Percentiles rank a stretch among this genome's conserved stretches.
Conservation (phyloP, 352 stramenopile species). For the Phytophthora niederhauseri region DNA sequence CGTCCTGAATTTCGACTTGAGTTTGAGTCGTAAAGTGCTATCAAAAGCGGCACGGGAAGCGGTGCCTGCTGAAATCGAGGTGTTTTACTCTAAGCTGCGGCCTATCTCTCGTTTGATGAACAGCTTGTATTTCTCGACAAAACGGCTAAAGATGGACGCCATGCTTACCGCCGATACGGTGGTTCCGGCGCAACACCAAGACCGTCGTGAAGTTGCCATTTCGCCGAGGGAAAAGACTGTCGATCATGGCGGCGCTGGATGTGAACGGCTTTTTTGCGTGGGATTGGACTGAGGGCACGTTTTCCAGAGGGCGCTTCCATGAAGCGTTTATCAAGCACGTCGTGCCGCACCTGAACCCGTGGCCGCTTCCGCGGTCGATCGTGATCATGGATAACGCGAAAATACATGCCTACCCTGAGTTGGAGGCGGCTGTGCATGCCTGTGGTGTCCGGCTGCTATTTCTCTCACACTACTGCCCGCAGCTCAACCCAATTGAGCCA, state of each 20-base stretch:
- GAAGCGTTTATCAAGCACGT: constrained; percentile 21
- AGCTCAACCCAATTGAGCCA: constrained; percentile 18
- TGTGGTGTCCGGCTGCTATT: constrained; percentile 11
- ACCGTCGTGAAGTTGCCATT: constrained; percentile 18
- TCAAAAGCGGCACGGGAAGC: constrained; percentile 21
- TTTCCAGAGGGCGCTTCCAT: constrained; percentile 1
- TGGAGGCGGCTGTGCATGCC: constrained; percentile 8
- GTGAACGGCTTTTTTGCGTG: constrained; percentile 5
- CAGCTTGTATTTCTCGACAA: constrained; percentile 29
- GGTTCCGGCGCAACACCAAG: constrained; percentile 16
- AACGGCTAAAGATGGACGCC: constrained; percentile 20
- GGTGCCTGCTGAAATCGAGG: constrained; percentile 19
- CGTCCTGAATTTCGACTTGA: constrained; percentile 25
- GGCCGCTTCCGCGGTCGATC: constrained; percentile 1
- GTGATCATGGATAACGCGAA: constrained; percentile 20
- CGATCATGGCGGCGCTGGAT: constrained; percentile 12
- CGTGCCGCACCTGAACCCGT: constrained; percentile 81
- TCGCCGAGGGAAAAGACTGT: constrained; percentile 3
- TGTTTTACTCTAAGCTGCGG: constrained; percentile 11
- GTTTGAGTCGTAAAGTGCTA: constrained; percentile 22
- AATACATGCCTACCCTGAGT: constrained; percentile 8
- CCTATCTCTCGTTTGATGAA: constrained; percentile 17
- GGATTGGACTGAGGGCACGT: constrained; percentile 10
- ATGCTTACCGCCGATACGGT: constrained; percentile 22
- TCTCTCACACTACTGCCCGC: background rate